Evolutionary conservation across 768 basidiomycete genomes (phyloP).

Genomic region (Baorangia bicolor): DNA sequence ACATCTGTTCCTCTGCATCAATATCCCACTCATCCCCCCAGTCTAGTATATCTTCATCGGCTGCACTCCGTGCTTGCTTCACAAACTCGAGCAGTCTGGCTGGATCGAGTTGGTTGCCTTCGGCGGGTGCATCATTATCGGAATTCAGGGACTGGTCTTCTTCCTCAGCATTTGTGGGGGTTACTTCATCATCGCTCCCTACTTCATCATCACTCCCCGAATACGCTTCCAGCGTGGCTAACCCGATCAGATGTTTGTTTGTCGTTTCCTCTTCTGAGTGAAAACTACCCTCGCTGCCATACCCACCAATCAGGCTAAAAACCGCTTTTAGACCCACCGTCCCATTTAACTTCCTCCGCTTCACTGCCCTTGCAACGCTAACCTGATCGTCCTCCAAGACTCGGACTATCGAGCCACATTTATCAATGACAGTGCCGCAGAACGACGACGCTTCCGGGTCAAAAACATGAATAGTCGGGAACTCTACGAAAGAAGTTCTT

Average conservation of each 20-base stretch:
- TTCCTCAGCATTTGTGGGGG: constrained; percentile 6
- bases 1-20: constrained; percentile 10
- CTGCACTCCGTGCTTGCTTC: constrained; percentile 20
- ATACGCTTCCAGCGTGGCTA: constrained; percentile 27
- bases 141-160: constrained; percentile 10
- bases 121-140: constrained; percentile 14
- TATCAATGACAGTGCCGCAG: constrained; percentile 56
- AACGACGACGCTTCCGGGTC: constrained; percentile 54
- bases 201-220: constrained; percentile 20
- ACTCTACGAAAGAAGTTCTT: constrained; percentile 75
- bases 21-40: constrained; percentile 33
- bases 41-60: constrained; percentile 30
- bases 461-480: constrained; percentile 78
- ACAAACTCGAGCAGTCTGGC: constrained; percentile 23
- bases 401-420: constrained; percentile 39
- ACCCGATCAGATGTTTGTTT: constrained; percentile 5
- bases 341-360: constrained; percentile 56
- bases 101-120: constrained; percentile 16
- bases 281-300: constrained; percentile 51
- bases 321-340: constrained; percentile 56
- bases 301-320: constrained; percentile 55
- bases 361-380: constrained; percentile 39
- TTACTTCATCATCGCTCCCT: constrained; percentile 18
- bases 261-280: constrained; percentile 27
- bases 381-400: constrained; percentile 13